These are phyloP conservation scores for Musa balbisiana DNA, from an alignment of 202 grass and related monocot genomes.

Conservation along the genomic window DNA sequence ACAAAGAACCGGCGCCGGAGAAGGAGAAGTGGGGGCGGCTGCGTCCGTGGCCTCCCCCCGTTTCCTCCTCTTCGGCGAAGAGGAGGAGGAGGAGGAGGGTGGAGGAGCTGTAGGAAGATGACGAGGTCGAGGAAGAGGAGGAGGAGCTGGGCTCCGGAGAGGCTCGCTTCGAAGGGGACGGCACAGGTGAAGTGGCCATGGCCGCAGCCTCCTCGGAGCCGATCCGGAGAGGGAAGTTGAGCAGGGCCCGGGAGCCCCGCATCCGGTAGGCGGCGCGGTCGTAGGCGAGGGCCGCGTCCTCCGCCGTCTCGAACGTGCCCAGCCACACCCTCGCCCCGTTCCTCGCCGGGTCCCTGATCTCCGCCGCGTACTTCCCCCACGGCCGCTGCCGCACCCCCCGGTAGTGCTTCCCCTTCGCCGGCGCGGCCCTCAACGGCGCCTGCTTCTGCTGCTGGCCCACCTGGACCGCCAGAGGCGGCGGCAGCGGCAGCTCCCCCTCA, in stretches of 20 bases:
- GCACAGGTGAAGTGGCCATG: neutral
- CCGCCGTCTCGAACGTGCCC: slow-evolving; percentile 88
- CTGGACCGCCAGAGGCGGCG: slow-evolving; percentile 4
- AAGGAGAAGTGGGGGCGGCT: slow-evolving; percentile 1
- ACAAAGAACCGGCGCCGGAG: neutral
- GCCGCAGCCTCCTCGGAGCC: slow-evolving; percentile 44
- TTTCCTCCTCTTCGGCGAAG: slow-evolving; percentile 54
- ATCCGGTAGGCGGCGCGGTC: slow-evolving; percentile 91
- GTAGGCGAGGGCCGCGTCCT: slow-evolving; percentile 89
- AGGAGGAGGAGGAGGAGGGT: neutral
- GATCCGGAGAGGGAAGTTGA: slow-evolving; percentile 95
- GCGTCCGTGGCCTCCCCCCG: slow-evolving; percentile 56
- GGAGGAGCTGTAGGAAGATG: slow-evolving; percentile 19
- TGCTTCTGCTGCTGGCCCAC: neutral
- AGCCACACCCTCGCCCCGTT: slow-evolving; percentile 96
- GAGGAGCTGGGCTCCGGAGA: slow-evolving; percentile 36
- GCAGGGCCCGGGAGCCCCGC: slow-evolving; percentile 89
- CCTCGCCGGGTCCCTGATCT: slow-evolving; percentile 91
- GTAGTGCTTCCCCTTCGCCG: slow-evolving; percentile 73
- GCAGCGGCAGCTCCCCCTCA: neutral
- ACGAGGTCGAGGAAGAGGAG: slow-evolving; percentile 24
- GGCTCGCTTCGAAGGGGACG: slow-evolving; percentile 39
- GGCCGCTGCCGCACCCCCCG: slow-evolving; percentile 82
- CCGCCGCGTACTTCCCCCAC: slow-evolving; percentile 95
- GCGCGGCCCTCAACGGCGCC: neutral